These are phyloP conservation scores for Zygoascus meyerae DNA, from an alignment of 1,139 yeast genomes.

Conservation along the genomic window DNA sequence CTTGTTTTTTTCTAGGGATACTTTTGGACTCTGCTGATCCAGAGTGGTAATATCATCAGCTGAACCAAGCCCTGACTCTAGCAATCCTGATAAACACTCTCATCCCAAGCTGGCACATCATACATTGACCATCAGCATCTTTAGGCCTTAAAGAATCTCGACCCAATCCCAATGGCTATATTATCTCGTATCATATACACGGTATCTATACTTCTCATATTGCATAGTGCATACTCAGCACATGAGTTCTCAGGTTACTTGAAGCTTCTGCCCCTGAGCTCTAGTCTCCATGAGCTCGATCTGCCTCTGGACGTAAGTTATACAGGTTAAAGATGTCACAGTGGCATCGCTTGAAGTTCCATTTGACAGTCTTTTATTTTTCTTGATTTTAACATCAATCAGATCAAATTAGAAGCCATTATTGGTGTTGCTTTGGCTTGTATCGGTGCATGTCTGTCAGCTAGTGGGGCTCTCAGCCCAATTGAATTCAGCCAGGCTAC, in stretches of 20 bases:
- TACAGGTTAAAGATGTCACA: not conserved
- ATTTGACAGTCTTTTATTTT: too few relatives aligned
- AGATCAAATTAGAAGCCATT: constrained; percentile 32
- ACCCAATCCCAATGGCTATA: not conserved
- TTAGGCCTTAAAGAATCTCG: too few relatives aligned
- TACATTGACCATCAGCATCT: too few relatives aligned
- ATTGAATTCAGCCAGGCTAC: constrained; percentile 27
- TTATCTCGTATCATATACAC: constrained; percentile 15
- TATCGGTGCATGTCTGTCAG: constrained; percentile 22
- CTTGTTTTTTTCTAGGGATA: too few relatives aligned
- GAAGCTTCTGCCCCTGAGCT: constrained; percentile 23
- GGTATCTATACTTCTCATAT: constrained; percentile 25
- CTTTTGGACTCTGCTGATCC: too few relatives aligned
- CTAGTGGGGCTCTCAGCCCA: constrained; percentile 26
- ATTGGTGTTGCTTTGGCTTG: constrained; percentile 27
- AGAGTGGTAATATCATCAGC: too few relatives aligned
- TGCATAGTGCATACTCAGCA: constrained; percentile 34
- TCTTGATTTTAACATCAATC: not conserved
- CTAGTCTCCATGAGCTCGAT: constrained; percentile 17
- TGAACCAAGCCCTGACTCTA: too few relatives aligned
- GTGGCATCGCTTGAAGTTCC: too few relatives aligned
- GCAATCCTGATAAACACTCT: too few relatives aligned
- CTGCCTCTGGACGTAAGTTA: constrained; percentile 29
- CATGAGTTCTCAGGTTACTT: constrained; percentile 30
- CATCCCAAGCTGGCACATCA: too few relatives aligned